phyloP scores from a whole-genome alignment of 2,329 filamentous ascomycete species.

The Trichoderma sp. region DNA sequence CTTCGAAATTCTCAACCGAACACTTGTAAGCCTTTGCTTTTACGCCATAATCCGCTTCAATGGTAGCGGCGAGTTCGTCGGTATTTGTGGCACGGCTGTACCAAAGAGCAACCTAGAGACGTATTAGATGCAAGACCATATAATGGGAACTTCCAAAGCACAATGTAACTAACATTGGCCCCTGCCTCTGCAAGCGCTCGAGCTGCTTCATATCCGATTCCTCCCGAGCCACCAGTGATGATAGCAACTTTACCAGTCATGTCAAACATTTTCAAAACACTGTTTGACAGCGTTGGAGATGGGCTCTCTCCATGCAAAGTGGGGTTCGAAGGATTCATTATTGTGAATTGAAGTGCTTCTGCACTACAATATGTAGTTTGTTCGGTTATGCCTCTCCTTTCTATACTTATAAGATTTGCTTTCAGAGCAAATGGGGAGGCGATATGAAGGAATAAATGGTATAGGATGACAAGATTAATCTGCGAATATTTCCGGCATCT shows the following conservation, averaged over 20 bases:
- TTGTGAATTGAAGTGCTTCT: background rate
- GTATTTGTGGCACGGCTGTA: background rate
- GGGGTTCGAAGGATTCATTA: background rate
- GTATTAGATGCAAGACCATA: background rate
- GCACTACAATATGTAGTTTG: background rate
- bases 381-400: background rate
- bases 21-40: conserved; percentile 23
- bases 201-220: conserved; percentile 23
- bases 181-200: conserved; percentile 23
- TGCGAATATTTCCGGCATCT: background rate
- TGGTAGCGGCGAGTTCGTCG: conserved; percentile 1
- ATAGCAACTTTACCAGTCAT: conserved; percentile 20
- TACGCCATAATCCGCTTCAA: conserved; percentile 23
- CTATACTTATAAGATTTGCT: background rate
- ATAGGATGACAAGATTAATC: background rate
- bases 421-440: background rate
- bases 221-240: conserved; percentile 23
- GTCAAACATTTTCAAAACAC: conserved; percentile 30
- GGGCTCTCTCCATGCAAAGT: background rate
- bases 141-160: background rate
- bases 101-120: background rate
- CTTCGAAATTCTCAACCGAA: conserved; percentile 25
- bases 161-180: conserved; percentile 19
- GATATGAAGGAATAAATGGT: background rate
- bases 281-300: background rate